phyloP scores from a whole-genome alignment of 305 asterid genomes.

The Petunia hybrid region DNA sequence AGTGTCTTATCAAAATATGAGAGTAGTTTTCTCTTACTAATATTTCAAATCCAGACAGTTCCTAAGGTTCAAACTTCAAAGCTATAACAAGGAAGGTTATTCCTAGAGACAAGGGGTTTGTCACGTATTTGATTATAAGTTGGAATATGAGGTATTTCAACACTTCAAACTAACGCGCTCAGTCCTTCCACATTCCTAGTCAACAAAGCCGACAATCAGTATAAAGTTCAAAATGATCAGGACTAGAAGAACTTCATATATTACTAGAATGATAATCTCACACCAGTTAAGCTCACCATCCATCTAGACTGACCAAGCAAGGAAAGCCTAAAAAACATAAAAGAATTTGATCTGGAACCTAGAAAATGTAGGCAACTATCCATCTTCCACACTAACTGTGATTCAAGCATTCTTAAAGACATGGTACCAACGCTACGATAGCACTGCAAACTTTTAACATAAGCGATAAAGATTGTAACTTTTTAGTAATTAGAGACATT shows the following conservation, averaged over 20 bases:
- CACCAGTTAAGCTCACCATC: background rate
- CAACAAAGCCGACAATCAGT: background rate
- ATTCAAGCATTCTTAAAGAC: background rate
- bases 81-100: background rate
- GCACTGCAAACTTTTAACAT: background rate
- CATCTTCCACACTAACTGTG: background rate
- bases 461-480: background rate
- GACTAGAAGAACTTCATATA: background rate
- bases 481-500: background rate
- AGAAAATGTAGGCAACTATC: background rate
- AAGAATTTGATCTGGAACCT: background rate
- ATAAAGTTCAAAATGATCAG: background rate
- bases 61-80: background rate
- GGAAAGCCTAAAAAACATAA: background rate
- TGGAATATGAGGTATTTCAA: background rate
- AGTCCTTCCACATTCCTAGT: background rate
- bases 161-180: background rate
- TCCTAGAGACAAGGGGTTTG: background rate
- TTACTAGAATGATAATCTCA: background rate
- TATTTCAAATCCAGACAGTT: background rate
- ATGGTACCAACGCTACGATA: background rate
- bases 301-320: background rate
- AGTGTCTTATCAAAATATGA: background rate
- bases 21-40: background rate
- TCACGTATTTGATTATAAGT: background rate